Evolutionary conservation across 2,329 filamentous ascomycete species (phyloP).

Genomic region (Gliomastix tumulicola): DNA sequence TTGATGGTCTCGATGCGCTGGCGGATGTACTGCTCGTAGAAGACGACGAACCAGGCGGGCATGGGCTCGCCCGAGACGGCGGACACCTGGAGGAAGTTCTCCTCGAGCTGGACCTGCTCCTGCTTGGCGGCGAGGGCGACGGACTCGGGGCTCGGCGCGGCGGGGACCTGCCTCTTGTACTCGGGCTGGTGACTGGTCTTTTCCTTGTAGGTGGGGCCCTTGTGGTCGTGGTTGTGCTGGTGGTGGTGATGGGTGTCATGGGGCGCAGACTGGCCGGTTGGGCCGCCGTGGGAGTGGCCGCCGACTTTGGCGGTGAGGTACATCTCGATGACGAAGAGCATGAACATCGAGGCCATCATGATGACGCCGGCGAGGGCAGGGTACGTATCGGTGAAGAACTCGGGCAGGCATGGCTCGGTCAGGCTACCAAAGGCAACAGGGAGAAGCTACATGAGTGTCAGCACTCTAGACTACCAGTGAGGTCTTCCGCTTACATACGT

Average conservation of each 20-base stretch:
- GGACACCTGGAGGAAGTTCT: conserved; percentile 1
- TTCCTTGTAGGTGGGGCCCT: too few species aligned
- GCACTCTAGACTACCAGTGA: too few species aligned
- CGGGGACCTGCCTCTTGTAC: conserved; percentile 6
- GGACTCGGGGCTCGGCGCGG: conserved; percentile 2
- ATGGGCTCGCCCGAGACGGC: conserved; percentile 24
- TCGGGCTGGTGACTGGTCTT: too few species aligned
- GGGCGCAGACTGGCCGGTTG: too few species aligned
- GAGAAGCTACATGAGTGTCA: conserved; percentile 46
- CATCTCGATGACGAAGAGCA: conserved; percentile 56
- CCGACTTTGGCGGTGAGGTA: conserved; percentile 53
- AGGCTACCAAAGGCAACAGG: conserved; percentile 52
- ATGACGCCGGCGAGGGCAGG: conserved; percentile 57
- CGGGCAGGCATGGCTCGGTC: conserved; percentile 47
- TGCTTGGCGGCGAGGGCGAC: too few species aligned
- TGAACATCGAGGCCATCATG: conserved; percentile 57
- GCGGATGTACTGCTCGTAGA: conserved; percentile 56
- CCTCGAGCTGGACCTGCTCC: background rate
- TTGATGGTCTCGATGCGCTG: conserved; percentile 52
- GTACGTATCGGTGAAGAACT: conserved; percentile 52
- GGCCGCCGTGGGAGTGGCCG: conserved; percentile 51
- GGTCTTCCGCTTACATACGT: conserved; percentile 25
- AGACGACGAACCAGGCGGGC: conserved; percentile 56
- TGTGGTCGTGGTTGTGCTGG: too few species aligned
- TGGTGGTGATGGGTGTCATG: too few species aligned